A percentile compares a stretch with the other conserved stretches of the same genome.
These are phyloP conservation scores for Stygiomarasmius scandens DNA, from an alignment of 1,284 basidiomycete genomes.

Conservation along the genomic window DNA sequence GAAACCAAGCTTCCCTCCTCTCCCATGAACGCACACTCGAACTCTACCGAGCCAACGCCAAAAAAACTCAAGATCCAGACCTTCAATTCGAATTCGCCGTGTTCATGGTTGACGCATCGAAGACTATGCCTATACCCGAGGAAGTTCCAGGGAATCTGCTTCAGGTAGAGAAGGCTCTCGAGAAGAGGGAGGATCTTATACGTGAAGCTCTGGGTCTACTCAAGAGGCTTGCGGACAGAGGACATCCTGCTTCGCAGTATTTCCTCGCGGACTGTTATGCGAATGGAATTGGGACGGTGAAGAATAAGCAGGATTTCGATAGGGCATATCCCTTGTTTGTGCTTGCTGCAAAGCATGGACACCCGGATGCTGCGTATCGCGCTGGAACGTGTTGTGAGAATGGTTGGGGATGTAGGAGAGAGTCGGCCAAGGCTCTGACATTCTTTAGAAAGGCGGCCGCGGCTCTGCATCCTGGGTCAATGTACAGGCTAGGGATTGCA, in stretches of 20 bases:
- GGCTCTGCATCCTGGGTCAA: constrained; percentile 89
- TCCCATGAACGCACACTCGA: constrained; percentile 96
- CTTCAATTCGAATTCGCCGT: constrained; percentile 98
- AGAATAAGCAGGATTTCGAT: constrained; percentile 94
- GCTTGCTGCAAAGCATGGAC: constrained; percentile 97
- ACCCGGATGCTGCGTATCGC: constrained; percentile 94
- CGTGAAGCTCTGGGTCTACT: constrained; percentile 86
- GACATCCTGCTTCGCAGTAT: constrained; percentile 94
- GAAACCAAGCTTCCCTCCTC: constrained; percentile 89
- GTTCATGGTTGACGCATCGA: constrained; percentile 97
- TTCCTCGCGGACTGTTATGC: constrained; percentile 98
- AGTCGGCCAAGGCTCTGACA: constrained; percentile 88
- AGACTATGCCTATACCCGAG: constrained; percentile 78
- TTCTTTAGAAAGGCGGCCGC: constrained; percentile 95
- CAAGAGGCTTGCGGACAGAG: constrained; percentile 90
- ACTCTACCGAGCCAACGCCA: constrained; percentile 95
- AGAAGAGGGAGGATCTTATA: constrained; percentile 85
- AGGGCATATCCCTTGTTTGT: constrained; percentile 95
- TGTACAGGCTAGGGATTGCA: constrained; percentile 95
- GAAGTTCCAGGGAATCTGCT: constrained; percentile 71
- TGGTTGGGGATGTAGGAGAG: constrained; percentile 96
- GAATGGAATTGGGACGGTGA: constrained; percentile 91
- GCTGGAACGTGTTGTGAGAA: constrained; percentile 98
- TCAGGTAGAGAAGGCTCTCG: constrained; percentile 76
- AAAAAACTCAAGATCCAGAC: constrained; percentile 98